Conservation (phyloP, 2,329 filamentous ascomycete genomes). For the Verticillium longisporum region DNA sequence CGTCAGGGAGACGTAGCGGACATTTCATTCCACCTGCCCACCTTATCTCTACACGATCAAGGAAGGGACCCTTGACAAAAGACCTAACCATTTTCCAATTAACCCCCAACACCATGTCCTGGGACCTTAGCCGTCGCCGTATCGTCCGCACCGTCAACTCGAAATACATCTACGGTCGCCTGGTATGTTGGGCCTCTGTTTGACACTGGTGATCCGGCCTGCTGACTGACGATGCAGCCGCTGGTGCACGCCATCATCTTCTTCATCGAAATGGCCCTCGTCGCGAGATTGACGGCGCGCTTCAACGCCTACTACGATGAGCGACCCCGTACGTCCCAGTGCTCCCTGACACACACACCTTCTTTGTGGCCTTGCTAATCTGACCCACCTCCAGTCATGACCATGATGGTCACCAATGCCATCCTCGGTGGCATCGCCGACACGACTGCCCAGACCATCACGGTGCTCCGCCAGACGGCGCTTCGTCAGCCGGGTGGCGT, state of each 20-base stretch:
- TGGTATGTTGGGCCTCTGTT: conserved; percentile 45
- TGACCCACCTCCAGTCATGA: conserved; percentile 59
- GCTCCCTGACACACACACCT: not conserved
- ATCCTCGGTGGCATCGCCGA: conserved; percentile 93
- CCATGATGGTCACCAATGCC: conserved; percentile 98
- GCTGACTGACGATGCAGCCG: conserved; percentile 50
- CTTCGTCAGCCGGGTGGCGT: conserved; percentile 54
- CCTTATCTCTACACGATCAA: not conserved
- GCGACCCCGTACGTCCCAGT: conserved; percentile 59
- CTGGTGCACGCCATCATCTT: conserved; percentile 80
- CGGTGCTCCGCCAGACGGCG: conserved; percentile 66
- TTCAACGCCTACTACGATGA: conserved; percentile 94
- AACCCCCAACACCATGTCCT: conserved; percentile 39
- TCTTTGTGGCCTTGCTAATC: not conserved
- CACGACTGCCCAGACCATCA: conserved; percentile 90
- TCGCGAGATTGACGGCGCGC: conserved; percentile 73
- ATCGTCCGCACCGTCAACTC: conserved; percentile 60
- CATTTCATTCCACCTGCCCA: not conserved
- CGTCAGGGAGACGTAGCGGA: not conserved
- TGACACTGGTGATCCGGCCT: not conserved
- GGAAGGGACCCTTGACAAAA: not conserved
- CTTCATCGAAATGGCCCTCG: conserved; percentile 80
- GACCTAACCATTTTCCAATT: not conserved
- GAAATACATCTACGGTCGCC: conserved; percentile 66
- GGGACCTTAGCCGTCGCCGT: conserved; percentile 53